Evolutionary conservation across 257 asterid genomes (phyloP).

Genomic region (Phtheirospermum japonicum): DNA sequence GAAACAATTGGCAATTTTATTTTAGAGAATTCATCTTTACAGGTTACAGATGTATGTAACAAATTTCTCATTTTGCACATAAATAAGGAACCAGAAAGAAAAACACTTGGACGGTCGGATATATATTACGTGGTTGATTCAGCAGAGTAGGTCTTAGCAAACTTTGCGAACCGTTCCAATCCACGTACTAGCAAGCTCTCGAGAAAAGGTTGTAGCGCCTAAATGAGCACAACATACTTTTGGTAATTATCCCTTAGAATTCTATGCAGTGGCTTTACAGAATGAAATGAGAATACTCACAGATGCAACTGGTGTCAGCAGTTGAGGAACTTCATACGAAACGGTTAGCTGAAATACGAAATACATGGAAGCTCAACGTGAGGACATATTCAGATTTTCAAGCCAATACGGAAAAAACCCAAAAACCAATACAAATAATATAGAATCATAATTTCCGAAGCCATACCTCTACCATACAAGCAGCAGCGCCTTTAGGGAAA

Average conservation of each 20-base stretch:
- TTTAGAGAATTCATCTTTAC: slow-evolving; percentile 26
- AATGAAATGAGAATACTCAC: slow-evolving; percentile 43
- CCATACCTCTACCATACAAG: slow-evolving; percentile 76
- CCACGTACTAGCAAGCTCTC: slow-evolving; percentile 67
- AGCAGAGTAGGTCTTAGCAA: slow-evolving; percentile 51
- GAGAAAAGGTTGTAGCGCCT: slow-evolving; percentile 85
- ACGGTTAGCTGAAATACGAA: slow-evolving; percentile 79
- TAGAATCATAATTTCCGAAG: slow-evolving; percentile 13
- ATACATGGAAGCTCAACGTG: slow-evolving; percentile 26
- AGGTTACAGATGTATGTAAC: slow-evolving; percentile 16
- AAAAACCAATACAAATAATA: not conserved
- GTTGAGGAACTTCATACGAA: slow-evolving; percentile 92
- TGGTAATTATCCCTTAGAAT: too few species aligned
- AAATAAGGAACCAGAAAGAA: slow-evolving; percentile 13
- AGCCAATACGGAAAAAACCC: not conserved
- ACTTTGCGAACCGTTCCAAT: slow-evolving; percentile 57
- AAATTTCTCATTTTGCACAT: slow-evolving; percentile 16
- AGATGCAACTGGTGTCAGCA: slow-evolving; percentile 87
- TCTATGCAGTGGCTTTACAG: not conserved
- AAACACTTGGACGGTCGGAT: not conserved
- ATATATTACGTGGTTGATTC: slow-evolving; percentile 39
- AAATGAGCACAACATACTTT: slow-evolving; percentile 25
- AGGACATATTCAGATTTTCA: slow-evolving; percentile 9
- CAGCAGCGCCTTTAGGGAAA: slow-evolving; percentile 73
- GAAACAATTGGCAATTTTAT: not conserved